Evolutionary conservation across 2,329 filamentous ascomycete genomes (phyloP), one percentile per base, ranked within the genome.

Genomic region (Aspergillus caelatus): DNA sequence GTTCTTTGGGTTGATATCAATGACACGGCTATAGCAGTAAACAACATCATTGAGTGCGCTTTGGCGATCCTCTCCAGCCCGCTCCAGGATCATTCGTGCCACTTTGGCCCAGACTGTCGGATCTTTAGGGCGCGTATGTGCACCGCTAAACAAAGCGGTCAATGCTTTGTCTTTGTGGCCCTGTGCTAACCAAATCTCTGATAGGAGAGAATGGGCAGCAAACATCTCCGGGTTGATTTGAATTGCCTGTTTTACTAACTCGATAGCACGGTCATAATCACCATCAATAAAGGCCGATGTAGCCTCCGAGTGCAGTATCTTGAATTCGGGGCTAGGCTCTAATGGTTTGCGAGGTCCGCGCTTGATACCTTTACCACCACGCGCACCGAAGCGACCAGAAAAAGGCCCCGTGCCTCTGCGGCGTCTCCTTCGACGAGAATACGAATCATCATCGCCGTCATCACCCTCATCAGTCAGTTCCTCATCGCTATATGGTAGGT

Each of bases 141-240:
- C 86, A 61, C 86, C 88, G 58, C 81, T 83, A 65, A 86, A 84
- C 12, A 89, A 75, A 50, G 85, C 85, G 48, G 82, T 80, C 43
- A 88, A 74, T 1, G 86, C 83, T 65, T 86, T 86, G 59, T 85
- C 81, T 41, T 84, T 80, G 53, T 86, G 81, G n/a, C 85, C 86
- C 72, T 83, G 81, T 14, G 81, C 81, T 11, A 84, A 74, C 58
- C 87, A 83, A 57, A 88, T 85, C 65, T 89, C 85, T 0, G 86
- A 87, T 9, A 89, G 77, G 23, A 89, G 77, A 58, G 83, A 85
- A 76, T 89, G 86, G 16, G 87, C 85, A 32, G 83, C 81, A 72
- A 86, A 89, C 67, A 89, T 85, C 72, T 89, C 87, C 0, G 87
- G 87, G 68, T 90, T 89, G 34, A 81, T 76, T 46, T 82, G 78